Percentiles rank a stretch among this genome's conserved stretches.
Evolutionary conservation across 495 filamentous ascomycete genomes (phyloP).

Genomic region (Tuber melanosporum): DNA sequence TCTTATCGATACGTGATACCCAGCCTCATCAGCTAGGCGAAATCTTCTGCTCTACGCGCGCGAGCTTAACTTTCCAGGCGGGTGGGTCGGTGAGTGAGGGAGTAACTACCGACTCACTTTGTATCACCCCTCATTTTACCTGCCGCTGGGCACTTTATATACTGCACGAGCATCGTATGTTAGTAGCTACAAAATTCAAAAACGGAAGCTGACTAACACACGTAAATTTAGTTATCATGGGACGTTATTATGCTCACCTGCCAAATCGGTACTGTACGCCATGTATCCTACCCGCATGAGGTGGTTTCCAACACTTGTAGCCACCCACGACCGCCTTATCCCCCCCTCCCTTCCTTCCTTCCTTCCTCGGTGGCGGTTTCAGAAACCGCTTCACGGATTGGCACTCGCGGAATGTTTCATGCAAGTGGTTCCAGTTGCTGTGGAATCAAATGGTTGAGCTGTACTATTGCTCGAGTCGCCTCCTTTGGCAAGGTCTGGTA

Average conservation of each 20-base stretch:
- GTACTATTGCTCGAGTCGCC: too few relatives aligned
- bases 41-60: neutral
- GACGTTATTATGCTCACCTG: neutral
- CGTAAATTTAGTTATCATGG: neutral
- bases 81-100: neutral
- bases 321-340: neutral
- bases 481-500: too few relatives aligned
- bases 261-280: neutral
- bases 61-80: neutral
- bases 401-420: neutral
- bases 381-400: neutral
- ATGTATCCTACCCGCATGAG: neutral
- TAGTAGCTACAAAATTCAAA: neutral
- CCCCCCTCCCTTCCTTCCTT: neutral
- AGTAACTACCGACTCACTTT: neutral
- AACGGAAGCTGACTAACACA: neutral
- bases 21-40: neutral
- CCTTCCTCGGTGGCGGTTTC: neutral
- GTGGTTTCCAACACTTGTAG: too few relatives aligned
- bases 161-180: too few relatives aligned
- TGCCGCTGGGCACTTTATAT: too few relatives aligned
- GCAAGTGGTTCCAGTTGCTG: neutral
- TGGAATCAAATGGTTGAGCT: too few relatives aligned
- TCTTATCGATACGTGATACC: neutral
- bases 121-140: too few relatives aligned